Evolutionary conservation across 352 stramenopile species (phyloP).

Genomic region (Plasmopara muralis): DNA sequence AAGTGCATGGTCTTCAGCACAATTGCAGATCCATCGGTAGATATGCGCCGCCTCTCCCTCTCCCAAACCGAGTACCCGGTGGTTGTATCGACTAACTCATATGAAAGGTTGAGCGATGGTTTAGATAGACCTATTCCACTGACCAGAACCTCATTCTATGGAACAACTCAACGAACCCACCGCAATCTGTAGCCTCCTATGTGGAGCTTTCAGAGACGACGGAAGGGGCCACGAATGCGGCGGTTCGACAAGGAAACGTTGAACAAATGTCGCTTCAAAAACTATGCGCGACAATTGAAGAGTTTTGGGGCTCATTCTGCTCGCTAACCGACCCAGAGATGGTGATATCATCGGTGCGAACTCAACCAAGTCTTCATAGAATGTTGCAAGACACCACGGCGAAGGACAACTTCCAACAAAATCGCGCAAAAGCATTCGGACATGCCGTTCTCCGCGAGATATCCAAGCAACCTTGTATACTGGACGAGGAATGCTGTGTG

Average conservation of each 20-base stretch:
- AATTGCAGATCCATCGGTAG: not conserved
- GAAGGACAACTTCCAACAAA: not conserved
- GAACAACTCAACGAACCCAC: too few relatives aligned
- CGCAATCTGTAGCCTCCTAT: not conserved
- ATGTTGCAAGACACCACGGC: not conserved
- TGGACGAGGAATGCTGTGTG: not conserved
- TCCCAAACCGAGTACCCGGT: not conserved
- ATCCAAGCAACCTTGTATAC: not conserved
- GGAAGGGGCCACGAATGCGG: not conserved
- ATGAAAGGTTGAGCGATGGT: not conserved
- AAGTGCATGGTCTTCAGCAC: not conserved
- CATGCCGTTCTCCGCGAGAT: not conserved
- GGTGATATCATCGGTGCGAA: not conserved
- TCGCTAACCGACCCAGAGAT: not conserved
- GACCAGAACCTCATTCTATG: not conserved
- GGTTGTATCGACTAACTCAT: not conserved
- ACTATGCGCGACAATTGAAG: not conserved
- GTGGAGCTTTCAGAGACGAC: too few relatives aligned
- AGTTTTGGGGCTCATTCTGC: too few relatives aligned
- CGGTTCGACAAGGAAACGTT: not conserved
- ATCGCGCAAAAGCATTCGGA: not conserved
- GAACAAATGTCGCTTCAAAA: not conserved
- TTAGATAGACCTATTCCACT: not conserved
- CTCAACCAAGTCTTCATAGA: constrained; percentile 1
- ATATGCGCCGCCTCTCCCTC: not conserved